These are phyloP conservation scores for Excoecaria cochinchinensis DNA, from an alignment of 345 rosid species.

Conservation along the genomic window DNA sequence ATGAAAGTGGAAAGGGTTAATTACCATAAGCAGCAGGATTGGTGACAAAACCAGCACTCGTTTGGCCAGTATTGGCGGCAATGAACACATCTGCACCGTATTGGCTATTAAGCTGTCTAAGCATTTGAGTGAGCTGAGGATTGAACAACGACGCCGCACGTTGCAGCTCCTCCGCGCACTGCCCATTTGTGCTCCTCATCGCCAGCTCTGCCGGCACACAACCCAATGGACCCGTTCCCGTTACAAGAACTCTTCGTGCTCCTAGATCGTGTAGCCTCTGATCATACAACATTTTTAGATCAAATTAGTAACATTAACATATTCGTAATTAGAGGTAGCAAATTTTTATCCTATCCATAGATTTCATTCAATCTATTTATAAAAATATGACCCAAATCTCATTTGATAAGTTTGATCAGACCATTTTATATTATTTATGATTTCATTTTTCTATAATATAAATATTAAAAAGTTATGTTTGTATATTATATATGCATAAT, in stretches of 20 bases:
- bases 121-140: conserved; percentile 23
- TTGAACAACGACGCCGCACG: conserved; percentile 24
- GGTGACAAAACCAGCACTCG: conserved; percentile 6
- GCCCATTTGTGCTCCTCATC: conserved; percentile 13
- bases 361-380: too few relatives aligned
- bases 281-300: not conserved
- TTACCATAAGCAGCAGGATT: conserved; percentile 25
- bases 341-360: too few relatives aligned
- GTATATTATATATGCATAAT: too few relatives aligned
- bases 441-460: too few relatives aligned
- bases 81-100: conserved; percentile 22
- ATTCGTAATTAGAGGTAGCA: too few relatives aligned
- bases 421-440: too few relatives aligned
- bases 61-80: conserved; percentile 18
- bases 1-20: not conserved
- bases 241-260: conserved; percentile 27
- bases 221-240: conserved; percentile 31
- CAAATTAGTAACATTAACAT: not conserved
- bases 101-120: conserved; percentile 12
- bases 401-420: too few relatives aligned
- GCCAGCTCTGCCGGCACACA: conserved; percentile 33
- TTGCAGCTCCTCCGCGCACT: conserved; percentile 19
- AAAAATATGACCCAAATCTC: too few relatives aligned
- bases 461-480: too few relatives aligned
- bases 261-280: conserved; percentile 28